Evolutionary conservation across 495 filamentous ascomycete species (phyloP).

Genomic region (Penicillium angulare): DNA sequence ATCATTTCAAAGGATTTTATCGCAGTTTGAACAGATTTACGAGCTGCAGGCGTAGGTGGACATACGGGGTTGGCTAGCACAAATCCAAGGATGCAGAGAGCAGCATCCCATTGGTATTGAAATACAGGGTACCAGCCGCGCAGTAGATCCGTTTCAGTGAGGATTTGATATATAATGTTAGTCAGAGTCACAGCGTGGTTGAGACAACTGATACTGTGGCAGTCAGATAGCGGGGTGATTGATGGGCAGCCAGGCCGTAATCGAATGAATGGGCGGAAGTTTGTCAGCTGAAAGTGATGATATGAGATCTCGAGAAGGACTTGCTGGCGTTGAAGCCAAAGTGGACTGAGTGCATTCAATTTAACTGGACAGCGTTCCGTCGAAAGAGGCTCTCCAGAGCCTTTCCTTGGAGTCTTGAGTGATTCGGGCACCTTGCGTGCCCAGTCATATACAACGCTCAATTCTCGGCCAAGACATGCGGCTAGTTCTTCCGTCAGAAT

Average conservation of each 20-base stretch:
- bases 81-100: slow-evolving; percentile 49
- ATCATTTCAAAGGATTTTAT: slow-evolving; percentile 37
- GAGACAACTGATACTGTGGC: slow-evolving; percentile 31
- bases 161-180: slow-evolving; percentile 46
- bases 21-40: slow-evolving; percentile 31
- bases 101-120: slow-evolving; percentile 52
- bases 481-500: slow-evolving; percentile 22
- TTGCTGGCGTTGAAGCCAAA: slow-evolving; percentile 32
- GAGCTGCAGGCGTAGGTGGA: slow-evolving; percentile 25
- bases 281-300: slow-evolving; percentile 23
- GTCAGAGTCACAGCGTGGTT: slow-evolving; percentile 49
- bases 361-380: slow-evolving; percentile 34
- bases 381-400: slow-evolving; percentile 35
- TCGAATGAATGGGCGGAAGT: slow-evolving; percentile 27
- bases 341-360: slow-evolving; percentile 33
- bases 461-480: slow-evolving; percentile 24
- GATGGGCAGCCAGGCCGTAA: slow-evolving; percentile 12
- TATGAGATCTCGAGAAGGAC: slow-evolving; percentile 32
- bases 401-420: slow-evolving; percentile 31
- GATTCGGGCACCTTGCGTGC: slow-evolving; percentile 32
- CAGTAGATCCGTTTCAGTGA: slow-evolving; percentile 43
- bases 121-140: slow-evolving; percentile 45
- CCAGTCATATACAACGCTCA: slow-evolving; percentile 34
- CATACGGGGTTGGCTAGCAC: slow-evolving; percentile 40
- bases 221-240: slow-evolving; percentile 25